Percentiles rank a stretch among this genome's conserved stretches.
Evolutionary conservation across 106 monocot species (phyloP).

Genomic region (Phalaenopsis aphrodite): DNA sequence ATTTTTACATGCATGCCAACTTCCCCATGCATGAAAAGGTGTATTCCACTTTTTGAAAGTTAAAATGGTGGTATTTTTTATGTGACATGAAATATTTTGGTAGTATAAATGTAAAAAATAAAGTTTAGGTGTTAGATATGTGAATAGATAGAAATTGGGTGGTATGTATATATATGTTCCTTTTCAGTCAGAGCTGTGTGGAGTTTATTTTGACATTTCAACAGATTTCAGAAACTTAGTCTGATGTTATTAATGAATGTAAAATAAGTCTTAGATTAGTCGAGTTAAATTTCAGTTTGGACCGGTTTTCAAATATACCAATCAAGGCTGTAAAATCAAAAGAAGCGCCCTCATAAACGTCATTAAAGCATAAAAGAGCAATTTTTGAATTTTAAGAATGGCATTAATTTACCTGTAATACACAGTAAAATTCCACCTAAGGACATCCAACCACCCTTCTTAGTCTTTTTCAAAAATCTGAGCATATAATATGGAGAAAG

Average conservation of each 20-base stretch:
- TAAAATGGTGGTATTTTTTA: too few species aligned
- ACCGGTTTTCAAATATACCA: not conserved
- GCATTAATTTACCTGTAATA: constrained; percentile 41
- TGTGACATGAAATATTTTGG: too few species aligned
- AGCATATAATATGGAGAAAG: constrained; percentile 70
- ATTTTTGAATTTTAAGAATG: too few species aligned
- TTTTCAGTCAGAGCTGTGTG: not conserved
- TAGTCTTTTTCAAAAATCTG: constrained; percentile 66
- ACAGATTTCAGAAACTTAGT: not conserved
- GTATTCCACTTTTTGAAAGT: too few species aligned
- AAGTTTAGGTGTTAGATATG: too few species aligned
- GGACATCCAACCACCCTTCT: constrained; percentile 71
- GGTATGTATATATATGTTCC: too few species aligned
- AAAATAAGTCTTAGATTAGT: too few species aligned
- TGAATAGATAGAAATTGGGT: too few species aligned
- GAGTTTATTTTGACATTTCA: not conserved
- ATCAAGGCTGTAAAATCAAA: not conserved
- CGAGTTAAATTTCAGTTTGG: not conserved
- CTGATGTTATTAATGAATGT: not conserved
- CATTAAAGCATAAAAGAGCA: not conserved
- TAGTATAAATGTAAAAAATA: too few species aligned
- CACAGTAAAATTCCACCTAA: constrained; percentile 70
- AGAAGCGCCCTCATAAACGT: not conserved
- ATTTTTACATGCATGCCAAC: too few species aligned
- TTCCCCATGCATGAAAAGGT: too few species aligned